Conservation (phyloP, 1,284 basidiomycete species). For the Melampsora larici-populina region DNA sequence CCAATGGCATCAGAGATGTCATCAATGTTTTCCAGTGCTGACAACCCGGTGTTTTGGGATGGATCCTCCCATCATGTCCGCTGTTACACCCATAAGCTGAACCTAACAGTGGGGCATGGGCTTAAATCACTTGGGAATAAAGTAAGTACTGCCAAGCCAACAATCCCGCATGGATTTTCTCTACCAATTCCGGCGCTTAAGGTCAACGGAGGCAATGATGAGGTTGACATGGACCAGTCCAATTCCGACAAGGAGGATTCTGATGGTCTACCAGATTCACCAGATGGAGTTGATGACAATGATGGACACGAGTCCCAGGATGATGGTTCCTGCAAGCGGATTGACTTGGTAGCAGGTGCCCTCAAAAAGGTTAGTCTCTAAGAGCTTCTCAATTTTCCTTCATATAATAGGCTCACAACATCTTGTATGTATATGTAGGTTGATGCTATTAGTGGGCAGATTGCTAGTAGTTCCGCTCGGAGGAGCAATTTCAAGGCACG, state of each 20-base stretch:
- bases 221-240: neutral
- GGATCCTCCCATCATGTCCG: neutral
- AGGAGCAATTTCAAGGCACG: neutral
- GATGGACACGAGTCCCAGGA: neutral
- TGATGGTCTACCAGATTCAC: neutral
- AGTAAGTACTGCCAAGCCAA: no score
- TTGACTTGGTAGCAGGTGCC: neutral
- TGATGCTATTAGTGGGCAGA: neutral
- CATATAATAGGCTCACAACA: neutral
- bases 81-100: neutral
- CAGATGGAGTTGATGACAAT: neutral
- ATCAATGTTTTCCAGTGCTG: neutral
- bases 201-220: neutral
- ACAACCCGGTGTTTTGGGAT: neutral
- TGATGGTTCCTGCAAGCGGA: neutral
- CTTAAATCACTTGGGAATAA: no score
- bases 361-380: neutral
- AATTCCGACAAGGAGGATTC: neutral
- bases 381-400: neutral
- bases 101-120: no score
- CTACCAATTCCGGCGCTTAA: no score
- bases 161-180: no score
- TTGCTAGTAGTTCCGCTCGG: neutral
- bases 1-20: neutral
- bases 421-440: neutral